Conservation (phyloP, 768 basidiomycete species). For the Cantharellus anzutake region DNA sequence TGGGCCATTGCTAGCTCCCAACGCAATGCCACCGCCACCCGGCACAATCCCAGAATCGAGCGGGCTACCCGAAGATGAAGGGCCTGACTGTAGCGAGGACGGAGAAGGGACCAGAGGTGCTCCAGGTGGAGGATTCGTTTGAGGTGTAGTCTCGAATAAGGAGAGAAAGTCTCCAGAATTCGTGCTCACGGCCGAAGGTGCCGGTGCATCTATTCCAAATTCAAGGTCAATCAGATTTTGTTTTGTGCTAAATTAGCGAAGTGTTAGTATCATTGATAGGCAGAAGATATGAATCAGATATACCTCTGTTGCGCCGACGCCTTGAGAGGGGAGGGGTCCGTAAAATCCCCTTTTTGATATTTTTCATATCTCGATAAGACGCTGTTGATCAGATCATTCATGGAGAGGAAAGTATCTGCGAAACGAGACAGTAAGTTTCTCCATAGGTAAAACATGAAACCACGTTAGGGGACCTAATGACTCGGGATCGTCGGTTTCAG, state of each 20-base stretch:
- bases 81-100: neutral
- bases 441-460: conserved; percentile 10
- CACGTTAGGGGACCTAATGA: conserved; percentile 41
- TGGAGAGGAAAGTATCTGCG: conserved; percentile 78
- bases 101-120: neutral
- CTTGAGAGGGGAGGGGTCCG: conserved; percentile 37
- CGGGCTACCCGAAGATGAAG: conserved; percentile 1
- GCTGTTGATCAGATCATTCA: conserved; percentile 95
- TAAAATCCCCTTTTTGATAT: conserved; percentile 81
- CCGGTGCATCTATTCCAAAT: neutral
- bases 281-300: neutral
- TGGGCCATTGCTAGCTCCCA: conserved; percentile 9
- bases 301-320: conserved; percentile 15
- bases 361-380: conserved; percentile 81
- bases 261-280: no score
- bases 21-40: neutral
- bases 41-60: neutral
- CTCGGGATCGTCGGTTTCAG: conserved; percentile 73
- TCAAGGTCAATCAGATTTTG: conserved; percentile 45
- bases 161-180: no score
- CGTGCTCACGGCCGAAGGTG: no score
- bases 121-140: no score
- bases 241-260: no score
- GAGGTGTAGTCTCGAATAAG: no score
- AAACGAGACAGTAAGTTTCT: neutral